phyloP scores from a whole-genome alignment of 495 filamentous ascomycete genomes.

The Aspergillus baeticus region DNA sequence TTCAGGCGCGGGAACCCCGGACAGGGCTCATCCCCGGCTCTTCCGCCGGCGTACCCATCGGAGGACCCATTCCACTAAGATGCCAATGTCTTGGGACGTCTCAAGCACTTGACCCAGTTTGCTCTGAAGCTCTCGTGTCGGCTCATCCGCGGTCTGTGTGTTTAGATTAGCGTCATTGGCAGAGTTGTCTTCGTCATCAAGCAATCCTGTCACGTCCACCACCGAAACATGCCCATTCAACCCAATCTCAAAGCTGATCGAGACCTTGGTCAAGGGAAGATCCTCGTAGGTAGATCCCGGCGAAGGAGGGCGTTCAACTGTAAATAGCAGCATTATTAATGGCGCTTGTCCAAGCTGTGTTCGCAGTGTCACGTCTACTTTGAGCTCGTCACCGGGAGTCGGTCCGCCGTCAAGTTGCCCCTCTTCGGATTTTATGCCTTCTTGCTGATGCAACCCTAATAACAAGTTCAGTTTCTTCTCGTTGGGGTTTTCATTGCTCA shows the following conservation, averaged over 20 bases:
- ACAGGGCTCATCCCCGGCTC: conserved; percentile 12
- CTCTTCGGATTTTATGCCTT: neutral
- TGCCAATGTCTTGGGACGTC: conserved; percentile 53
- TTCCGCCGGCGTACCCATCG: conserved; percentile 31
- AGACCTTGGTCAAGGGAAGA: conserved; percentile 22
- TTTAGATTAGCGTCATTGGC: conserved; percentile 19
- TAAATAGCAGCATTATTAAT: conserved; percentile 43
- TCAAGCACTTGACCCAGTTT: conserved; percentile 43
- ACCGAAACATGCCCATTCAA: conserved; percentile 58
- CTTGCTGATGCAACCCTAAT: conserved; percentile 12
- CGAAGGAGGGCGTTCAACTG: conserved; percentile 20
- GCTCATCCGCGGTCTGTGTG: conserved; percentile 22
- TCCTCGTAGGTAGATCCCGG: neutral
- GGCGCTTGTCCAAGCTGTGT: conserved; percentile 45
- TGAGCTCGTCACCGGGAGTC: conserved; percentile 27
- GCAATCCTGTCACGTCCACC: conserved; percentile 34
- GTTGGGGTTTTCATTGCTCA: conserved; percentile 44
- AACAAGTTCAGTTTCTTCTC: conserved; percentile 35
- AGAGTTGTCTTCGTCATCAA: conserved; percentile 19
- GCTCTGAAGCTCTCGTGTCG: conserved; percentile 33
- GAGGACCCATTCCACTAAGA: conserved; percentile 52
- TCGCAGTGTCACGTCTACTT: conserved; percentile 45
- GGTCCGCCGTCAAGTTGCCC: conserved; percentile 1
- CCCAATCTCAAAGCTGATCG: conserved; percentile 56
- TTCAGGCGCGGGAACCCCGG: neutral